These are phyloP conservation scores for Clathrospora elynae DNA, from an alignment of 2,329 filamentous ascomycete genomes.

Conservation along the genomic window DNA sequence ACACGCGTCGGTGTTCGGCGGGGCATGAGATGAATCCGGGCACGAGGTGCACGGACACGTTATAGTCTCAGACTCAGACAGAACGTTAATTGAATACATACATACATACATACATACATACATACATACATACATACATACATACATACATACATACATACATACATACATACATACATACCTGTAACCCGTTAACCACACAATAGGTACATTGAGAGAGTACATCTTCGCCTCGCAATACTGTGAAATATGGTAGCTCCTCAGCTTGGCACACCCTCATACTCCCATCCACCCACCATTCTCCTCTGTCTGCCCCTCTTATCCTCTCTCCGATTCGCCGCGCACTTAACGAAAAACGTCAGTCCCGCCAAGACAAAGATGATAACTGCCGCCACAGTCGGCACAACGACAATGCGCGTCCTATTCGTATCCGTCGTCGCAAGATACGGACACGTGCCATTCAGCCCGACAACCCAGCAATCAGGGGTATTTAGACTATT, in stretches of 20 bases:
- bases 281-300: constrained; percentile 63
- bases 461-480: constrained; percentile 65
- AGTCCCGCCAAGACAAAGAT: constrained; percentile 65
- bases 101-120: too few relatives aligned
- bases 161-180: too few relatives aligned
- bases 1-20: not conserved
- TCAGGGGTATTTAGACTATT: constrained; percentile 61
- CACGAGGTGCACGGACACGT: not conserved
- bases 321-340: constrained; percentile 62
- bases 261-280: constrained; percentile 66
- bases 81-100: too few relatives aligned
- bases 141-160: too few relatives aligned
- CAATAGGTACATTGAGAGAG: too few relatives aligned
- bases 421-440: constrained; percentile 51
- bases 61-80: too few relatives aligned
- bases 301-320: constrained; percentile 57
- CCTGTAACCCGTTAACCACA: too few relatives aligned
- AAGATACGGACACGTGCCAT: constrained; percentile 64
- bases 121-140: too few relatives aligned
- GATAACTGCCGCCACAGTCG: constrained; percentile 66
- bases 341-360: constrained; percentile 68
- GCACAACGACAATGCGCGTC: constrained; percentile 61
- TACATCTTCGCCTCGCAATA: too few relatives aligned
- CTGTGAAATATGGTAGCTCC: too few relatives aligned
- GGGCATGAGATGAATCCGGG: not conserved